A percentile compares a stretch with the other conserved stretches of the same genome.
Conservation (phyloP, 257 asterid species). For the Cynanchum wilfordii region DNA sequence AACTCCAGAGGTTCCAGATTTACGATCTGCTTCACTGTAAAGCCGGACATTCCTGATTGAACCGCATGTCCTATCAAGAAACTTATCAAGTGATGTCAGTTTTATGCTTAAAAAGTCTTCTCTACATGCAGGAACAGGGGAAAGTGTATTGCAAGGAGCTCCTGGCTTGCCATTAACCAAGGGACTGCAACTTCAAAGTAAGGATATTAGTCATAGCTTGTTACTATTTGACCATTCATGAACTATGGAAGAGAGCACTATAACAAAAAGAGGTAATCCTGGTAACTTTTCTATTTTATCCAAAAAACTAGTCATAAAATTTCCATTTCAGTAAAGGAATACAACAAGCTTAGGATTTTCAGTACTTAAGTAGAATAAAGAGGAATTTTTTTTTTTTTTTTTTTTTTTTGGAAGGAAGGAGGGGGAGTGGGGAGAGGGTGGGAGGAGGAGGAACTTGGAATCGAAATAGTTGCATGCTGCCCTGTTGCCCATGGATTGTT, state of each 20-base stretch:
- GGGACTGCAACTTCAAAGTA: slow-evolving; percentile 34
- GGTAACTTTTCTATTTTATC: not conserved
- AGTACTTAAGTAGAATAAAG: not conserved
- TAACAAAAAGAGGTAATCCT: not conserved
- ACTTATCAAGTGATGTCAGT: slow-evolving; percentile 76
- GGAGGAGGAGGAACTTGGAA: slow-evolving; percentile 21
- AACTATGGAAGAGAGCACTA: slow-evolving; percentile 1
- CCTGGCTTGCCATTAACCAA: slow-evolving; percentile 40
- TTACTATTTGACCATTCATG: slow-evolving; percentile 10
- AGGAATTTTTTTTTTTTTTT: too few relatives aligned
- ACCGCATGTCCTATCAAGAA: slow-evolving; percentile 89
- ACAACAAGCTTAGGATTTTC: not conserved
- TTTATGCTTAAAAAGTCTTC: slow-evolving; percentile 90
- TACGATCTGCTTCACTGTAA: slow-evolving; percentile 77
- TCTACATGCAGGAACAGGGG: slow-evolving; percentile 81
- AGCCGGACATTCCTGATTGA: slow-evolving; percentile 80
- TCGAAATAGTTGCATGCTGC: slow-evolving; percentile 56
- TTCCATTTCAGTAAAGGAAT: not conserved
- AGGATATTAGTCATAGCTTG: not conserved
- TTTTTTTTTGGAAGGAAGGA: too few relatives aligned
- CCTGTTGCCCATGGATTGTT: slow-evolving; percentile 53
- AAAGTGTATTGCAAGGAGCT: slow-evolving; percentile 34
- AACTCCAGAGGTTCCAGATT: slow-evolving; percentile 73
- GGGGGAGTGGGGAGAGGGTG: not conserved
- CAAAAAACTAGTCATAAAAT: not conserved